Evolutionary conservation across 495 filamentous ascomycete genomes (phyloP), one percentile per base, ranked within the genome.

Genomic region (Copromyces sp.): DNA sequence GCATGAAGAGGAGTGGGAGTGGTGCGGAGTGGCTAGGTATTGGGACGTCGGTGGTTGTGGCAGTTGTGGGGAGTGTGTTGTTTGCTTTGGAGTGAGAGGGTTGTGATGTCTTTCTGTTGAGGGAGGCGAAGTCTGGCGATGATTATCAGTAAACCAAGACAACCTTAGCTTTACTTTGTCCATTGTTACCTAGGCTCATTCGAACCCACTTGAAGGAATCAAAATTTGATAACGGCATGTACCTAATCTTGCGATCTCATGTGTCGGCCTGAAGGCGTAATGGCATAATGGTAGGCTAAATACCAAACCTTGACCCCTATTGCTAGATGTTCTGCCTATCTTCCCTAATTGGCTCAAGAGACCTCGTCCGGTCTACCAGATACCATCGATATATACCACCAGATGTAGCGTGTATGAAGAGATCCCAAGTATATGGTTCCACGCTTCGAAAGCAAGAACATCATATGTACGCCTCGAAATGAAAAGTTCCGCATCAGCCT

Each of bases 61-160:
- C 72, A n/a, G 65, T 68, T 68, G 69, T 71, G 7, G 71, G 69
- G 12, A 72, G 74, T 39, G 20, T 73, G 12, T 73, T 73, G 68
- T 47, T 73, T 32, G 42, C 37, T 41, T 17, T 70, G 9, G 2
- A n/a, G 37, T 70, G 24, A 44, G 39, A 9, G 16, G 24, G 11
- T 20, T 69, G 3, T 69, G 5, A 17, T 24, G 17, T 44, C 24
- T 24, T 24, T 24, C 3, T 29, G n/a, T 59, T 29, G 20, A 29
- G 6, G 11, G 24, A 24, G 24, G 24, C 24, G 24, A 24, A 24
- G 24, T 24, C 24, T 24, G 24, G 24, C 24, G 24, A 24, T 24
- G 24, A 24, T 24, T 24, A 24, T 39, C 39, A 39, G 9, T 39
- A 39, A 39, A 9, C 39, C 39, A 39, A 39, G 39, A 39, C 9